These are phyloP conservation scores for Calonectria crousiana DNA, from an alignment of 2,329 filamentous ascomycete species.

Conservation along the genomic window DNA sequence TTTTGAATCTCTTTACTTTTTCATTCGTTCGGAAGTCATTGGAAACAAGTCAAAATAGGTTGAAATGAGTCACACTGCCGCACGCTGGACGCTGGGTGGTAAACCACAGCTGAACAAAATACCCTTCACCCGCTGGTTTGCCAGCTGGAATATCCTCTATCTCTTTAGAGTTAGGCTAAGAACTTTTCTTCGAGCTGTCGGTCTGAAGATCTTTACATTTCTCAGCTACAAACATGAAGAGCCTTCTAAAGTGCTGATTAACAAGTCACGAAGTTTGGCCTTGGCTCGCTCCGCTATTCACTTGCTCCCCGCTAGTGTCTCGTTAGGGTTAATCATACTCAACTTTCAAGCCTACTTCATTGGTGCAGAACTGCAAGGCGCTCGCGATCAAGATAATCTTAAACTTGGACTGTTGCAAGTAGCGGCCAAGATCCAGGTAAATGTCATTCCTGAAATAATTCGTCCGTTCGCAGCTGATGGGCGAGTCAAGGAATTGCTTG, in stretches of 20 bases:
- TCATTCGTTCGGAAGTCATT: too few species aligned
- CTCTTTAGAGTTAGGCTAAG: too few species aligned
- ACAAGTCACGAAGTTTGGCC: not conserved
- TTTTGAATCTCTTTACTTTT: too few species aligned
- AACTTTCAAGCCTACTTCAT: slow-evolving; percentile 21
- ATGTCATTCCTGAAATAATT: not conserved
- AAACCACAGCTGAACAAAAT: too few species aligned
- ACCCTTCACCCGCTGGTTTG: too few species aligned
- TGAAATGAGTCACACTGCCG: too few species aligned
- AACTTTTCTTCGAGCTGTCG: too few species aligned
- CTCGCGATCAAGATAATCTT: not conserved
- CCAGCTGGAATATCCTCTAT: too few species aligned
- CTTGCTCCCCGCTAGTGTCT: slow-evolving; percentile 5
- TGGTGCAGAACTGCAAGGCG: slow-evolving; percentile 21
- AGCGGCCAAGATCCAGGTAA: slow-evolving; percentile 21
- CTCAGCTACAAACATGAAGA: not conserved
- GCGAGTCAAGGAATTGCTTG: slow-evolving; percentile 18
- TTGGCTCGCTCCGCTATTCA: slow-evolving; percentile 3
- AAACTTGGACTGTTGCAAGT: slow-evolving; percentile 27
- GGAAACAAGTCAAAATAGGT: too few species aligned
- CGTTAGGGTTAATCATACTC: not conserved
- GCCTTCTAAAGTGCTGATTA: not conserved
- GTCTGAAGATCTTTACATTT: not conserved
- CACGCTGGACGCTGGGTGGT: too few species aligned
- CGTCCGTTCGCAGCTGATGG: not conserved